phyloP scores from a whole-genome alignment of 441 rosid species.

The Gossypium aridum region DNA sequence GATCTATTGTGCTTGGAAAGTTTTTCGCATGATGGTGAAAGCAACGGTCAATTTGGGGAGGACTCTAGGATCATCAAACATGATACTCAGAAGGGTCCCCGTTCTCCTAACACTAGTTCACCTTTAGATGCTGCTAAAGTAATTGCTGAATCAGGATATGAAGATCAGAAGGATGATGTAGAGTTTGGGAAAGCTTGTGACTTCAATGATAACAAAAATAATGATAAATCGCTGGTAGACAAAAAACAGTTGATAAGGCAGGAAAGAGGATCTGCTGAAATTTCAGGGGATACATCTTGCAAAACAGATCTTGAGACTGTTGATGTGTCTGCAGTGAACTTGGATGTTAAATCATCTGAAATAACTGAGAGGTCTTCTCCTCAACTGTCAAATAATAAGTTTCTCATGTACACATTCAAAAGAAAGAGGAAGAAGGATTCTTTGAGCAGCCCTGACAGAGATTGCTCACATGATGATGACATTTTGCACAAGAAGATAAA shows the following conservation, averaged over 20 bases:
- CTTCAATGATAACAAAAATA: slow-evolving; percentile 13
- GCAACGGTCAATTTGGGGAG: slow-evolving; percentile 18
- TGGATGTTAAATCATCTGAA: slow-evolving; percentile 27
- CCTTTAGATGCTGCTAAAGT: slow-evolving; percentile 19
- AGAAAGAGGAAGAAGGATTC: slow-evolving; percentile 63
- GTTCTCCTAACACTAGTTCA: slow-evolving; percentile 12
- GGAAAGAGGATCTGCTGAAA: slow-evolving; percentile 25
- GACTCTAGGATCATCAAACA: slow-evolving; percentile 15
- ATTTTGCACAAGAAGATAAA: slow-evolving; percentile 26
- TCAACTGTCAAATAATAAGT: slow-evolving; percentile 34
- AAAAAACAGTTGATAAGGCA: slow-evolving; percentile 26
- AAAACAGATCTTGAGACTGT: slow-evolving; percentile 18
- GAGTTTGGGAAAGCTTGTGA: slow-evolving; percentile 15
- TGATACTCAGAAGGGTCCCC: slow-evolving; percentile 18
- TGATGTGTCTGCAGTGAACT: slow-evolving; percentile 12
- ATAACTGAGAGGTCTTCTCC: slow-evolving; percentile 26
- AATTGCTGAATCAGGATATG: slow-evolving; percentile 12
- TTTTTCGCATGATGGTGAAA: slow-evolving; percentile 7
- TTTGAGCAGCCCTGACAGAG: slow-evolving; percentile 44
- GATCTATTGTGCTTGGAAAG: slow-evolving; percentile 13
- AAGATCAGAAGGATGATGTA: slow-evolving; percentile 14
- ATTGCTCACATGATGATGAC: slow-evolving; percentile 29
- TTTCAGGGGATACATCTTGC: slow-evolving; percentile 27
- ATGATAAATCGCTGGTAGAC: slow-evolving; percentile 11
- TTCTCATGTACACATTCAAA: slow-evolving; percentile 73